Evolutionary conservation across 371 early-diverging fungal species (phyloP).

Genomic region (Mortierella sp.): DNA sequence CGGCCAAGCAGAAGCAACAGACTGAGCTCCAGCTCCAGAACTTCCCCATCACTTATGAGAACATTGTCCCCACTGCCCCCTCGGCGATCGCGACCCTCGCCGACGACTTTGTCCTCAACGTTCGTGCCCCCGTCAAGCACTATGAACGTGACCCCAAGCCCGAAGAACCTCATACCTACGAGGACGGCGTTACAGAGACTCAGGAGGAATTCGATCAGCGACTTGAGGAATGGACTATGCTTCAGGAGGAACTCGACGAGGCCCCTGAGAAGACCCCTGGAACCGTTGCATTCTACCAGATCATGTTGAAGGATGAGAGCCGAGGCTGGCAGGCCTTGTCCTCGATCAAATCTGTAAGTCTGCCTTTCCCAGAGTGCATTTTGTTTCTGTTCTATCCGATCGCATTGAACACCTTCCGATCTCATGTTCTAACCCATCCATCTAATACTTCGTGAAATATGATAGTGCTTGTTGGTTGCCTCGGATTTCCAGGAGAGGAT

Average conservation of each 20-base stretch:
- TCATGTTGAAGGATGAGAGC: constrained; percentile 42
- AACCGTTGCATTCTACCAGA: constrained; percentile 47
- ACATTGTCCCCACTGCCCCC: background rate
- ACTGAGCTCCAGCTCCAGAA: background rate
- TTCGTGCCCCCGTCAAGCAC: constrained; percentile 26
- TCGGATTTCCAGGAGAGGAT: constrained; percentile 47
- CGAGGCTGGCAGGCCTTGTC: constrained; percentile 51
- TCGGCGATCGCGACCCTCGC: constrained; percentile 8
- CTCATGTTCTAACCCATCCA: background rate
- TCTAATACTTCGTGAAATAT: no score
- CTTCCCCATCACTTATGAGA: constrained; percentile 24
- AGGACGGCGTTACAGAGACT: constrained; percentile 19
- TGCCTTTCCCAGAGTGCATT: no score
- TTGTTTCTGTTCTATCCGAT: background rate
- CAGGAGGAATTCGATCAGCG: constrained; percentile 40
- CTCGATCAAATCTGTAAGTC: constrained; percentile 55
- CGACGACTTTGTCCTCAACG: constrained; percentile 46
- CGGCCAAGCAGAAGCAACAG: constrained; percentile 14
- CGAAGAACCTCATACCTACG: constrained; percentile 5
- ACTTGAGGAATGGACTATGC: constrained; percentile 29
- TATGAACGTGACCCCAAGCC: constrained; percentile 18
- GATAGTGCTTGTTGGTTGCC: constrained; percentile 47
- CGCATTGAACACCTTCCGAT: background rate
- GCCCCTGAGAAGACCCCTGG: constrained; percentile 25
- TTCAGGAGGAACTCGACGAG: constrained; percentile 23